Evolutionary conservation across 371 early-diverging fungal genomes (phyloP).

Genomic region (Mucor piriformis): DNA sequence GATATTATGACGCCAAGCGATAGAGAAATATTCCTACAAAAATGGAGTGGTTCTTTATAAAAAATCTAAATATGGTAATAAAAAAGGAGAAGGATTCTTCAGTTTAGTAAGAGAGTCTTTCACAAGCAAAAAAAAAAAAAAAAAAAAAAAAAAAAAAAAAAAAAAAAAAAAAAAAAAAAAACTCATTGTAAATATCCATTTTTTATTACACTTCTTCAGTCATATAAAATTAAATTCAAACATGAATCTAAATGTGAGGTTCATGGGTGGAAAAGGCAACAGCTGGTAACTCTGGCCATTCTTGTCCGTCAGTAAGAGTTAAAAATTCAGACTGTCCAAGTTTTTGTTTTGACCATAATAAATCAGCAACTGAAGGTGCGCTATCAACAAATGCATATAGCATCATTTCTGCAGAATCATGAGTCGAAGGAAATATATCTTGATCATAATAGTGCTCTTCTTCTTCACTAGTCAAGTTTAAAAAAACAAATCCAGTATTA

Average conservation of each 20-base stretch:
- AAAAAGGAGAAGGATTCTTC: background rate
- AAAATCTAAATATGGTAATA: background rate
- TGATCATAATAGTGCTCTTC: background rate
- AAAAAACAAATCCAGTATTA: background rate
- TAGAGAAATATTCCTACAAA: slow-evolving; percentile 4
- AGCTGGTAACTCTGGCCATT: slow-evolving; percentile 7
- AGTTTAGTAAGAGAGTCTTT: slow-evolving; percentile 3
- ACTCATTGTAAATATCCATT: background rate
- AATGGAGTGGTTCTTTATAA: slow-evolving; percentile 2
- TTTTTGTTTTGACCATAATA: slow-evolving; percentile 25
- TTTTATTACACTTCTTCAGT: background rate
- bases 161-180: background rate
- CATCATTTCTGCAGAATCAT: slow-evolving; percentile 27
- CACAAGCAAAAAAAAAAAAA: no score
- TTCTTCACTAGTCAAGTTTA: slow-evolving; percentile 10
- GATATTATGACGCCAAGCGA: slow-evolving; percentile 20
- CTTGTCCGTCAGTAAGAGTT: slow-evolving; percentile 22
- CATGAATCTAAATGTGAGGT: slow-evolving; percentile 7
- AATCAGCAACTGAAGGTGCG: slow-evolving; percentile 24
- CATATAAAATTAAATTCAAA: background rate
- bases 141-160: no score
- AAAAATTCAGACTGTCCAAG: slow-evolving; percentile 23
- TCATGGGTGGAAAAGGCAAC: slow-evolving; percentile 28
- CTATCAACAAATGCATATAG: slow-evolving; percentile 28
- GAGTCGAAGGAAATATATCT: slow-evolving; percentile 20